These are phyloP conservation scores for Trypanosoma caninum DNA, from an alignment of 208 protist genomes.

Conservation along the genomic window DNA sequence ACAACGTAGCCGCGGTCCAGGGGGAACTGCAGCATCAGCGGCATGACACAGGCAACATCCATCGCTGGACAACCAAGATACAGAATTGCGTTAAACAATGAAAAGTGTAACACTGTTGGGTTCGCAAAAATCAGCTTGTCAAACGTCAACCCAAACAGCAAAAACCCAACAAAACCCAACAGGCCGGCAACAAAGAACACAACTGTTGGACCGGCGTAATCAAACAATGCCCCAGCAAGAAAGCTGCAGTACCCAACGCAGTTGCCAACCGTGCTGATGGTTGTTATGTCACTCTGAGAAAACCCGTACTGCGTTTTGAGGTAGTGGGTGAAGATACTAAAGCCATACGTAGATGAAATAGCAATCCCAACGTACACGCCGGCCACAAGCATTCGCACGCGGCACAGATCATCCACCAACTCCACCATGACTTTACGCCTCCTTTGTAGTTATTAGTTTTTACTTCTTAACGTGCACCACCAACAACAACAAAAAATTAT, in stretches of 20 bases:
- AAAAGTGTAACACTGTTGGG: constrained; percentile 41
- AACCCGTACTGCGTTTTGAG: constrained; percentile 49
- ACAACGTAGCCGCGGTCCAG: constrained; percentile 67
- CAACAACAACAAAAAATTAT: too few species aligned
- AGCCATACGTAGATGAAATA: constrained; percentile 66
- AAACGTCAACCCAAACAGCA: constrained; percentile 68
- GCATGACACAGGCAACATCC: constrained; percentile 63
- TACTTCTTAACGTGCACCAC: not conserved
- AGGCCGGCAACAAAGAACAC: constrained; percentile 33
- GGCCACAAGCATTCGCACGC: constrained; percentile 63
- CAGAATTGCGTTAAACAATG: constrained; percentile 56
- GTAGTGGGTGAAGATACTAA: constrained; percentile 59
- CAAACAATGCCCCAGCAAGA: constrained; percentile 65
- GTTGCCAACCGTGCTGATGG: constrained; percentile 73
- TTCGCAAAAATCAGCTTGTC: constrained; percentile 42
- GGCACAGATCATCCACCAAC: constrained; percentile 50
- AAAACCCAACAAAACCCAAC: constrained; percentile 46
- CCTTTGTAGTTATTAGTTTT: constrained; percentile 1
- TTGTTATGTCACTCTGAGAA: constrained; percentile 57
- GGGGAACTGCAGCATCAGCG: constrained; percentile 74
- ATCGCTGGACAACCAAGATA: constrained; percentile 54
- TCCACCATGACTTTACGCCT: not conserved
- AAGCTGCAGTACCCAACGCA: constrained; percentile 51
- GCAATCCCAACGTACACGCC: constrained; percentile 49
- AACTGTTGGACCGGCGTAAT: constrained; percentile 52